Evolutionary conservation across 257 asterid genomes (phyloP).

Genomic region (Capsicum pubescens): DNA sequence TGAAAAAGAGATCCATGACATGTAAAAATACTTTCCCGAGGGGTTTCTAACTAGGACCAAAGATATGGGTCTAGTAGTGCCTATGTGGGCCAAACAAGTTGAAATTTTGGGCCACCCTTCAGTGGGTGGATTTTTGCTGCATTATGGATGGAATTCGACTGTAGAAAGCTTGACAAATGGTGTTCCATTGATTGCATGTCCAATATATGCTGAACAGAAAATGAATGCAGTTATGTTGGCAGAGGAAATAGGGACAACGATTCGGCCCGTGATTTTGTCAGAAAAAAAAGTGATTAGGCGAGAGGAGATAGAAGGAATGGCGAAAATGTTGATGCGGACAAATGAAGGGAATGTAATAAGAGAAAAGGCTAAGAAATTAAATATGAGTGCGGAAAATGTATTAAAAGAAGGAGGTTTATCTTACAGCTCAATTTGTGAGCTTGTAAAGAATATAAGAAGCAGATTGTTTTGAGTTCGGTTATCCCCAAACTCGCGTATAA

Average conservation of each 20-base stretch:
- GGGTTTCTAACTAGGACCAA: slow-evolving; percentile 22
- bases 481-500: too few relatives aligned
- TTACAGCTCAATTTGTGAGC: slow-evolving; percentile 31
- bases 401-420: slow-evolving; percentile 28
- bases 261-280: background rate
- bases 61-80: background rate
- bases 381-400: slow-evolving; percentile 16
- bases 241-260: slow-evolving; percentile 1
- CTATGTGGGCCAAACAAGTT: background rate
- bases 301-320: slow-evolving; percentile 20
- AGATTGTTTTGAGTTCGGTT: too few relatives aligned
- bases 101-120: slow-evolving; percentile 7
- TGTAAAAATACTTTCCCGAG: background rate
- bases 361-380: slow-evolving; percentile 12
- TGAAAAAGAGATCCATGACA: background rate
- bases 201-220: slow-evolving; percentile 7
- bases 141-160: slow-evolving; percentile 18
- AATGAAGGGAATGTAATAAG: slow-evolving; percentile 9
- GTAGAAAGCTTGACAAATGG: background rate
- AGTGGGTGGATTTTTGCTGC: background rate
- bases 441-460: slow-evolving; percentile 24
- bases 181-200: background rate
- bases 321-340: slow-evolving; percentile 2
- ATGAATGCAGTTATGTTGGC: slow-evolving; percentile 3
- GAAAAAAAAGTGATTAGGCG: background rate